These are phyloP conservation scores for Rhytidiadelphus loreus DNA, from an alignment of 225 moss, liverwort and hornwort genomes.

Conservation along the genomic window DNA sequence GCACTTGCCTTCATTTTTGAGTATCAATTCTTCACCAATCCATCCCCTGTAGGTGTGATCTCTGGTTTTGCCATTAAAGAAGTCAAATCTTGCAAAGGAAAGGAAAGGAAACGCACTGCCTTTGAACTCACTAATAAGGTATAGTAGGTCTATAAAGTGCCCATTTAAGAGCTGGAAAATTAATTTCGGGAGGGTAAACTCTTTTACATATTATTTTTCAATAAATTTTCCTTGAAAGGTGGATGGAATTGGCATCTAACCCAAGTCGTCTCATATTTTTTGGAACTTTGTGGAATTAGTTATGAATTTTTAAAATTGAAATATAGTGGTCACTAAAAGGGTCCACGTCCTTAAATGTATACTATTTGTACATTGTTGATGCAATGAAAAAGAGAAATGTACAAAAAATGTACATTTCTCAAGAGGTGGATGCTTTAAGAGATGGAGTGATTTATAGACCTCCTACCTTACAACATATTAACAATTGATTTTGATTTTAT, in stretches of 20 bases:
- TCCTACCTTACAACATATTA: not conserved
- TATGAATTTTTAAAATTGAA: not conserved
- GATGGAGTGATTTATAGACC: fast-evolving
- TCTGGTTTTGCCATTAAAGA: not conserved
- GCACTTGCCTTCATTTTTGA: not conserved
- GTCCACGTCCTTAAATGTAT: fast-evolving
- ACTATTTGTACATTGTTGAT: not conserved
- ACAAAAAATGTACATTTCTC: not conserved
- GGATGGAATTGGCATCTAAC: not conserved
- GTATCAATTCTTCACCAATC: not conserved
- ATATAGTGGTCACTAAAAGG: fast-evolving
- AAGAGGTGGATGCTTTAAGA: fast-evolving
- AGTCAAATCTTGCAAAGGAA: not conserved
- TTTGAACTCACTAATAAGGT: too few relatives aligned
- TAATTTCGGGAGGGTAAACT: too few relatives aligned
- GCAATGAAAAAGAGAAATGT: not conserved
- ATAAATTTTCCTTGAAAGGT: not conserved
- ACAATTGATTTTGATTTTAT: not conserved
- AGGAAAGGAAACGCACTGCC: not conserved
- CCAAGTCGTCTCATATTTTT: not conserved
- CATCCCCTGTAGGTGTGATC: not conserved
- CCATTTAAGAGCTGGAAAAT: not conserved
- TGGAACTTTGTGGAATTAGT: not conserved
- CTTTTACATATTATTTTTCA: not conserved
- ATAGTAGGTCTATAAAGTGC: not conserved